Percentiles rank a stretch among this genome's conserved stretches.
phyloP scores from a whole-genome alignment of 352 stramenopile species.

The Thalassiosira livingstoniorum region DNA sequence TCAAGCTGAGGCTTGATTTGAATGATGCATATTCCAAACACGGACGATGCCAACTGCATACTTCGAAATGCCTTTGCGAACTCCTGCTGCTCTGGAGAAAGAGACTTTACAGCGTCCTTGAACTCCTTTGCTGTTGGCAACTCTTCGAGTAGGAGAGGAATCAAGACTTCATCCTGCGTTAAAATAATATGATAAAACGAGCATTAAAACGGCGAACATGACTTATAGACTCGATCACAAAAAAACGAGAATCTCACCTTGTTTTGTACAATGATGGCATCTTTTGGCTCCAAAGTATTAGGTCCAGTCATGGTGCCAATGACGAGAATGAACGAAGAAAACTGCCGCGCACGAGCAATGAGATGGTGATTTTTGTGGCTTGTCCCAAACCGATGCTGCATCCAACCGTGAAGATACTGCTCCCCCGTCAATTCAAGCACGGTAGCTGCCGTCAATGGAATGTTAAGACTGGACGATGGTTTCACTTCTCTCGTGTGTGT shows the following conservation, averaged over 20 bases:
- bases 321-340: slow-evolving; percentile 86
- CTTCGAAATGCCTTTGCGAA: slow-evolving; percentile 84
- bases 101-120: slow-evolving; percentile 84
- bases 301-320: slow-evolving; percentile 81
- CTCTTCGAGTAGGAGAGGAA: slow-evolving; percentile 85
- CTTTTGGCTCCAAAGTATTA: slow-evolving; percentile 78
- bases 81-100: slow-evolving; percentile 86
- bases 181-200: too few relatives aligned
- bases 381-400: slow-evolving; percentile 68
- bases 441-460: slow-evolving; percentile 74
- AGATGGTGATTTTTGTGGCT: slow-evolving; percentile 50
- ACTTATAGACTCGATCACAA: too few relatives aligned
- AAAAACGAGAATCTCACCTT: slow-evolving; percentile 54
- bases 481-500: slow-evolving; percentile 53
- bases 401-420: slow-evolving; percentile 70
- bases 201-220: too few relatives aligned
- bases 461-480: slow-evolving; percentile 37
- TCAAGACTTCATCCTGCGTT: slow-evolving; percentile 80
- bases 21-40: slow-evolving; percentile 84
- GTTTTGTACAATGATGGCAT: slow-evolving; percentile 87
- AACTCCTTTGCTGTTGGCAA: slow-evolving; percentile 88
- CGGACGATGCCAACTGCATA: slow-evolving; percentile 84
- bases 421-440: slow-evolving; percentile 70
- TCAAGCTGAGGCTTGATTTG: slow-evolving; percentile 88
- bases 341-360: slow-evolving; percentile 80